Evolutionary conservation across 768 basidiomycete genomes (phyloP), one percentile per base, ranked within the genome.

Genomic region (Dioszegia hungarica): DNA sequence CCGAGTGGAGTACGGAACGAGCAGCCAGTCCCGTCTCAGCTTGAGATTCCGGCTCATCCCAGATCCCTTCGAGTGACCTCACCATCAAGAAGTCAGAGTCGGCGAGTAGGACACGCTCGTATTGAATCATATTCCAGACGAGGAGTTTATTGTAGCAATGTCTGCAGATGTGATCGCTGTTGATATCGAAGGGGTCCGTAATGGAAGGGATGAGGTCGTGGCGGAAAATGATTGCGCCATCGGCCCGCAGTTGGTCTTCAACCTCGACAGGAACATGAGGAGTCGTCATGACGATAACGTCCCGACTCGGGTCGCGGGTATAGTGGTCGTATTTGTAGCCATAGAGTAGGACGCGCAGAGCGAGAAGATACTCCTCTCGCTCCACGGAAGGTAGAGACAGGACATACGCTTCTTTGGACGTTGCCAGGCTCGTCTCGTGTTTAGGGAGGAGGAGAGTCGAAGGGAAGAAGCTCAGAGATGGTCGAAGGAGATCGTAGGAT

Each of bases 111-210:
- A 66, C 44, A 9, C 57, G 24, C 1, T 56, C 47, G 51, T 63
- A 66, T 33, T 45, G 28, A 1, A 59, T 61, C 44, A 66, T 27
- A 34, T 63, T 61, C 40, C 56, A 66, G n/a, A 63, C 52, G 34
- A 56, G 28, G 3, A 66, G 47, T 47, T 63, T 66, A 27, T 59
- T 59, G 57, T 62, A 63, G 38, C 55, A 45, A 34, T 62, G 58
- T 44, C 48, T 54, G 36, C 46, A 47, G 33, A 50, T 51, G 14
- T 48, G 38, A n/a, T 51, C 39, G 20, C 37, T 28, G 14, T 15
- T 40, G 36, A 45, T 20, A 19, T 46, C 31, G 14, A 44, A 31
- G 5, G 54, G 45, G 20, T 40, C 14, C 14, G 61, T 59, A n/a
- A 66, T 53, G 5, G 59, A 59, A 17, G 48, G 40, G 14, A 66